Evolutionary conservation across 2,329 filamentous ascomycete genomes (phyloP).

Genomic region (Nectriaceae sp.): DNA sequence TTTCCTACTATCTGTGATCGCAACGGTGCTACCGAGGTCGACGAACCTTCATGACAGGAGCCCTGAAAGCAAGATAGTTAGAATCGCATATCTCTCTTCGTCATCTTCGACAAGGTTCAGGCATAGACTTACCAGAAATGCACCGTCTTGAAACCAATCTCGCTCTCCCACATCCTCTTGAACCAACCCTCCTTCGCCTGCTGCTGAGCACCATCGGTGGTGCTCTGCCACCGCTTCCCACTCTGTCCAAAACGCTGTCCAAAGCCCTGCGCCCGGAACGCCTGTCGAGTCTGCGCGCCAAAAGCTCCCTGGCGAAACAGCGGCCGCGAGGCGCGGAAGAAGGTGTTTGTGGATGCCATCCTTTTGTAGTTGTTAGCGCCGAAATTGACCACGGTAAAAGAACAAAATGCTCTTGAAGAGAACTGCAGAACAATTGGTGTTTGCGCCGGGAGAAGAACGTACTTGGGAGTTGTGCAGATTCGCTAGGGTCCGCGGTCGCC

Average conservation of each 20-base stretch:
- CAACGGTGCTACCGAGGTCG: neutral
- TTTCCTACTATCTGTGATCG: neutral
- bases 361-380: neutral
- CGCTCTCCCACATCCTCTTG: conserved; percentile 81
- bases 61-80: conserved; percentile 53
- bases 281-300: conserved; percentile 54
- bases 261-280: conserved; percentile 49
- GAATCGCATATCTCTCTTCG: conserved; percentile 11
- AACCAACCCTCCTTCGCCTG: conserved; percentile 55
- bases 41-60: conserved; percentile 81
- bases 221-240: conserved; percentile 67
- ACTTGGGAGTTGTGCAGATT: neutral
- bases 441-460: neutral
- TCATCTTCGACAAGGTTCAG: too few species aligned
- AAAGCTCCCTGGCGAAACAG: conserved; percentile 56
- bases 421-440: neutral
- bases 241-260: conserved; percentile 43
- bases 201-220: conserved; percentile 51
- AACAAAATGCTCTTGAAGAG: neutral
- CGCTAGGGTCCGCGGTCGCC: neutral
- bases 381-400: neutral
- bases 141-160: conserved; percentile 85
- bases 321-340: conserved; percentile 58
- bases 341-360: conserved; percentile 49
- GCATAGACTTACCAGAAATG: conserved; percentile 78